Conservation (phyloP, 257 asterid genomes). For the Capsicum chinense region DNA sequence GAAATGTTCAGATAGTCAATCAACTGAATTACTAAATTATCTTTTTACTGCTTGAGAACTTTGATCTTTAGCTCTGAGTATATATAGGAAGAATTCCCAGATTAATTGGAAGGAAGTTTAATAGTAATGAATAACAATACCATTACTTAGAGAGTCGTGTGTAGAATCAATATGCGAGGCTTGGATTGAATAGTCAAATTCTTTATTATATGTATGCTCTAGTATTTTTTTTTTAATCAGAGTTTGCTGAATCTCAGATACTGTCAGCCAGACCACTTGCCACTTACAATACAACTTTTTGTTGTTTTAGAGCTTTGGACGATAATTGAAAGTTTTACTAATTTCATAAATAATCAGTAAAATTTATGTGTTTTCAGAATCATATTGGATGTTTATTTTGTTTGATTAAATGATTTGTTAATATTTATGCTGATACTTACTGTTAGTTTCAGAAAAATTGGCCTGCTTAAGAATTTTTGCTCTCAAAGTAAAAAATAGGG, state of each 20-base stretch:
- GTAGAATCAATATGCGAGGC: no score
- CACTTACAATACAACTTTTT: background rate
- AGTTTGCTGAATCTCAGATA: no score
- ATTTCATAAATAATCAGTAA: background rate
- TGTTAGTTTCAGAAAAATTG: background rate
- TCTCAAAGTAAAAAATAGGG: background rate
- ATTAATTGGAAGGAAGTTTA: background rate
- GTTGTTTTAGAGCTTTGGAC: background rate
- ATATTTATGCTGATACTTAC: background rate
- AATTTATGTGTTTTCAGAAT: background rate
- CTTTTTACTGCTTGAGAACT: no score
- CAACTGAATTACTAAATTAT: no score
- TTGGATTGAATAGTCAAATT: background rate
- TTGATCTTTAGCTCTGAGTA: no score
- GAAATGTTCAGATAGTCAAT: no score
- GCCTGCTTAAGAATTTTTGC: background rate
- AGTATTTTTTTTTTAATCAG: background rate
- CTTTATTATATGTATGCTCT: background rate
- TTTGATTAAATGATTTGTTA: constrained; percentile 1
- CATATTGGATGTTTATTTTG: background rate
- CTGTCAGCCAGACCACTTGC: no score
- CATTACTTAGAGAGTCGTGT: background rate
- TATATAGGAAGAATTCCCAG: background rate
- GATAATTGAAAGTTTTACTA: background rate
- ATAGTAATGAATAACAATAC: background rate